A percentile compares a stretch with the other conserved stretches of the same genome.
Conservation (phyloP, 108 stramenopile species). For the Nitzschia putrida region DNA sequence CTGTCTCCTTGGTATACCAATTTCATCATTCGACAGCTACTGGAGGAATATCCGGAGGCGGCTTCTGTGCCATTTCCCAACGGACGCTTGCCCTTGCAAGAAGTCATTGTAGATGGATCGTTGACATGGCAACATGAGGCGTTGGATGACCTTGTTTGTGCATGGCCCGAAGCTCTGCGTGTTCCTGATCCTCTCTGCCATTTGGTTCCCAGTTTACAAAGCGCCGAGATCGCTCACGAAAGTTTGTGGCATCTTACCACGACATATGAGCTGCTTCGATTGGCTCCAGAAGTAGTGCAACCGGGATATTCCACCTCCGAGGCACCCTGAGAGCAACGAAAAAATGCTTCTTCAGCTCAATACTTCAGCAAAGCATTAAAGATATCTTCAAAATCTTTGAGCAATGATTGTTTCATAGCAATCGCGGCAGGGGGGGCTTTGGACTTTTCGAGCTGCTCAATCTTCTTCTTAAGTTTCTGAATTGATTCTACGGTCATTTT, state of each 20-base stretch:
- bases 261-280: conserved; percentile 55
- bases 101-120: conserved; percentile 29
- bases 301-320: neutral
- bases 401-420: neutral
- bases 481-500: neutral
- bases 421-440: neutral
- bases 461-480: neutral
- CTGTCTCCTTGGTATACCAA: conserved; percentile 18
- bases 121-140: conserved; percentile 56
- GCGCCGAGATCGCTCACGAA: conserved; percentile 33
- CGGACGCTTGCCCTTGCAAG: conserved; percentile 56
- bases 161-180: conserved; percentile 44
- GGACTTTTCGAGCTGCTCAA: neutral
- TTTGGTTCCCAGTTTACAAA: conserved; percentile 56
- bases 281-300: conserved; percentile 51
- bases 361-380: neutral
- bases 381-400: neutral
- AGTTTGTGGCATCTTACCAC: conserved; percentile 42
- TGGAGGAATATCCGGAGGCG: conserved; percentile 42
- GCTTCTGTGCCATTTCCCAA: conserved; percentile 41
- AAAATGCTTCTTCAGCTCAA: neutral
- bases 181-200: conserved; percentile 41
- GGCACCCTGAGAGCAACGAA: neutral
- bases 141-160: conserved; percentile 40
- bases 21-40: conserved; percentile 28